Evolutionary conservation across 805 yeast species (phyloP), one percentile per base, ranked within the genome.

Genomic region (Myxozyma udenii): DNA sequence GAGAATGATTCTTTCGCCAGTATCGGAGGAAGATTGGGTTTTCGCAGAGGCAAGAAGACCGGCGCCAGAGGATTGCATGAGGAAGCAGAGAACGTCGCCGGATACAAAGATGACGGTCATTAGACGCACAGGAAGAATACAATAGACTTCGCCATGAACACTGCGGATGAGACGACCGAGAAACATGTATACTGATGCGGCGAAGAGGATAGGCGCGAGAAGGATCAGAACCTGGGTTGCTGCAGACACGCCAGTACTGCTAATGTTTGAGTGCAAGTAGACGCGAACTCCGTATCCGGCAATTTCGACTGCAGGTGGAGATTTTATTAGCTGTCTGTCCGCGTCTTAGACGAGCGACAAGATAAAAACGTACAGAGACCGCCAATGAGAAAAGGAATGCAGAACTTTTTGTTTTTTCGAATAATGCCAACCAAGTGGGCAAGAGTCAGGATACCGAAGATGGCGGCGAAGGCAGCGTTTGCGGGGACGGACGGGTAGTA

Each of bases 1-100:
- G 14, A 66, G 52, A 23, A 65, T 58, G 9, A 70, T 33, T 6
- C 54, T 37, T 19, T 53, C 41, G 22, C 71, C 73, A 30, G 24
- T 37, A 14, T 19, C 26, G 6, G 40, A 25, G 4, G 7, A 18
- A 1, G 32, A 7, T 14, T 30, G 5, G n/a, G n/a, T n/a, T n/a
- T n/a, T n/a, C n/a, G n/a, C n/a, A n/a, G n/a, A n/a, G n/a, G 39
- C 40, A 4, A 39, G 38, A 4, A 63, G 19, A 3, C 65, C 66
- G 28, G 60, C 66, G 2, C 67, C 67, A 24, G 41, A 42, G n/a
- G 47, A 55, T 48, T 64, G 67, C 22, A 62, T 21, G 4, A 57
- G 28, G 38, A 63, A 60, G 11, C 63, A 57, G 18, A 61, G 9
- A n/a, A 64, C 51, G 46, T 64, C 67, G 16, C 64, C 63, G 14